Base-by-base conservation (phyloP, 805 yeast genomes). In the Starmerella roubikii region DNA sequence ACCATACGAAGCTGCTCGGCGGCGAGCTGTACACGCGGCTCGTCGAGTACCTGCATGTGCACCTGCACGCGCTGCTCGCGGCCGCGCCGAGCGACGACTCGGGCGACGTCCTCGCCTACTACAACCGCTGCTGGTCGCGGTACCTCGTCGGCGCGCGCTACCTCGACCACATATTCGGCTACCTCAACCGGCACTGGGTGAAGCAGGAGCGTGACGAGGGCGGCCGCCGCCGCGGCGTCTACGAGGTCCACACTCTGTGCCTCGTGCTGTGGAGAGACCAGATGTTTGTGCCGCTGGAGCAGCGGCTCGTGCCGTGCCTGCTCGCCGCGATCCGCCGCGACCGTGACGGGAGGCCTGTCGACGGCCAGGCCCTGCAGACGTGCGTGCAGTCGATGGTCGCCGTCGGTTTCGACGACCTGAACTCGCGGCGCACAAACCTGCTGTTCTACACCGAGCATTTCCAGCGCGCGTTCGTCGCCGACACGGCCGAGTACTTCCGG, bases 111-210 rank as follows among this genome's bases (percentile, higher is more conserved):
- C 64, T 86, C 39, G 79, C 76, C 44, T 83, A 81, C 54, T 91
- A 91, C 53, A 93, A 83, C 32, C 68, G 76, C 54, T 74, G 78
- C 48, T 93, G 97, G 95, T 75, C 76, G 46, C 71, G 97, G 44
- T 91, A 71, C 57, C 74, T 93, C 18, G 75, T 83, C 38, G 97
- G 97, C 21, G 93, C 97, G 1, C 80, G 85, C 13, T 81, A 83
- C 59, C 62, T 91, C 57, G 85, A 84, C 58, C 91, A 93, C 56
- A 86, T 93, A 5, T 82, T 91, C 54, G 95, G 88, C 57, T 91
- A 91, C 60, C 76, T 91, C 72, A 91, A 91, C 60, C 72, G 97
- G 45, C 91, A 88, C 61, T 91, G 98, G 98, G 95, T 93, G 32
- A 81, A 80, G 51, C 86, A 93, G 54, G 97, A 88, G 60, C 71